Evolutionary conservation across 805 yeast genomes (phyloP).

Genomic region (Cyberlindnera subsufficiens): DNA sequence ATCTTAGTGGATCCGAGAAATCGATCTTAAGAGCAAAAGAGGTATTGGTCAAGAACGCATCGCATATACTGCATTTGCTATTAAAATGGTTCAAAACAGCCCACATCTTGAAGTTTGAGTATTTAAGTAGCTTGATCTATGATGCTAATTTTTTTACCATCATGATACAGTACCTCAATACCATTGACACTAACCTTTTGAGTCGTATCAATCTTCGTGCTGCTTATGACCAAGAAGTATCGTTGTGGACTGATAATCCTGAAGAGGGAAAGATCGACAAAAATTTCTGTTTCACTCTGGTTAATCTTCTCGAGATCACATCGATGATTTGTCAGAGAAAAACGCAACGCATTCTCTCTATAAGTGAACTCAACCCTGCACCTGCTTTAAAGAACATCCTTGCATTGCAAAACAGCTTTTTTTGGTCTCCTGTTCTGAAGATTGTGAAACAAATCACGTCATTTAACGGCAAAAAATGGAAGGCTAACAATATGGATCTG

Average conservation of each 20-base stretch:
- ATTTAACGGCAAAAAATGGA: slow-evolving; percentile 92
- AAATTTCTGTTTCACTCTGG: slow-evolving; percentile 40
- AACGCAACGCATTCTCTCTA: slow-evolving; percentile 64
- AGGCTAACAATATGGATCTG: slow-evolving; percentile 86
- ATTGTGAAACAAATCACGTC: slow-evolving; percentile 78
- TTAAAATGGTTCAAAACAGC: slow-evolving; percentile 74
- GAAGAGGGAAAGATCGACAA: slow-evolving; percentile 4
- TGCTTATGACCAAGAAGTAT: slow-evolving; percentile 1
- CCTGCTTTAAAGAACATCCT: slow-evolving; percentile 53
- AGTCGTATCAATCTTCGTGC: slow-evolving; percentile 27
- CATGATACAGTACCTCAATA: slow-evolving; percentile 13
- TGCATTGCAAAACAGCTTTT: slow-evolving; percentile 51
- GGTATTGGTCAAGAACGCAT: slow-evolving; percentile 50
- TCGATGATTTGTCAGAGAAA: slow-evolving; percentile 59
- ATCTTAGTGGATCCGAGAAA: slow-evolving; percentile 38
- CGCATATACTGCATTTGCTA: slow-evolving; percentile 46
- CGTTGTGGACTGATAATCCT: slow-evolving; percentile 8
- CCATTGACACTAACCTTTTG: slow-evolving; percentile 17
- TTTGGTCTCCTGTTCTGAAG: slow-evolving; percentile 67
- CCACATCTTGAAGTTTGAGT: slow-evolving; percentile 77
- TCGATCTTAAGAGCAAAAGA: slow-evolving; percentile 50
- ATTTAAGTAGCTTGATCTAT: slow-evolving; percentile 61
- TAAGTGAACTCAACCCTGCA: slow-evolving; percentile 59
- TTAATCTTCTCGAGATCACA: slow-evolving; percentile 47
- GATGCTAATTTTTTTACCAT: slow-evolving; percentile 54